Percentiles rank a stretch among this genome's conserved stretches.
phyloP scores from a whole-genome alignment of 169 alveolate genomes.

The Miamiensis avidus region DNA sequence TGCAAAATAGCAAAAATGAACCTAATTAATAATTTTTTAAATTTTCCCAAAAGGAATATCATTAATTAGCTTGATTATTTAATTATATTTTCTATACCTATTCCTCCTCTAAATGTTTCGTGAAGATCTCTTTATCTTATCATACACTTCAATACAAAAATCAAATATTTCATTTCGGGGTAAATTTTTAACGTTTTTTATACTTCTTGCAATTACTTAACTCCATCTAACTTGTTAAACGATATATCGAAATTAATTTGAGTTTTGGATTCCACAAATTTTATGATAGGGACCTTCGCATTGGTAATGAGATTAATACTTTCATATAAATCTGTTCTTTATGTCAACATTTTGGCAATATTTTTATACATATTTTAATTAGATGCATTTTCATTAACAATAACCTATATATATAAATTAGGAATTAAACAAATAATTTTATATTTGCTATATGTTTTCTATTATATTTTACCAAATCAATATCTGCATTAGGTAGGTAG shows the following conservation, averaged over 20 bases:
- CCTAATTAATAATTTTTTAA: not conserved
- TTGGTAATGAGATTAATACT: constrained; percentile 35
- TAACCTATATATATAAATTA: constrained; percentile 2
- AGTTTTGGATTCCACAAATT: constrained; percentile 33
- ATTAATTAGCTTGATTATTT: too few species aligned
- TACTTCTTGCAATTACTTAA: constrained; percentile 40
- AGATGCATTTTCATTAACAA: constrained; percentile 17
- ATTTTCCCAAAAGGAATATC: too few species aligned
- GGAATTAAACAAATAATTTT: not conserved
- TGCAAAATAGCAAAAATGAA: constrained; percentile 38
- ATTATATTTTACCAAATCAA: constrained; percentile 19
- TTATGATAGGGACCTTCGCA: constrained; percentile 51
- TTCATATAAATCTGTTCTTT: constrained; percentile 24
- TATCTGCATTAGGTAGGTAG: constrained; percentile 52
- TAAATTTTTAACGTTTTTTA: constrained; percentile 40
- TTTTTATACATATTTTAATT: constrained; percentile 22
- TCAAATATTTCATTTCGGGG: constrained; percentile 37
- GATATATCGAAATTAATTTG: constrained; percentile 38
- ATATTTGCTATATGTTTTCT: not conserved
- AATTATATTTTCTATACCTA: constrained; percentile 17
- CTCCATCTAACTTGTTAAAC: constrained; percentile 42
- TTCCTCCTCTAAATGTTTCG: constrained; percentile 49
- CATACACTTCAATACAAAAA: constrained; percentile 34
- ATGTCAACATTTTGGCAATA: constrained; percentile 28
- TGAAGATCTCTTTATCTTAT: constrained; percentile 49